Conservation (phyloP, 345 rosid species). For the Eucalyptus regnans region DNA sequence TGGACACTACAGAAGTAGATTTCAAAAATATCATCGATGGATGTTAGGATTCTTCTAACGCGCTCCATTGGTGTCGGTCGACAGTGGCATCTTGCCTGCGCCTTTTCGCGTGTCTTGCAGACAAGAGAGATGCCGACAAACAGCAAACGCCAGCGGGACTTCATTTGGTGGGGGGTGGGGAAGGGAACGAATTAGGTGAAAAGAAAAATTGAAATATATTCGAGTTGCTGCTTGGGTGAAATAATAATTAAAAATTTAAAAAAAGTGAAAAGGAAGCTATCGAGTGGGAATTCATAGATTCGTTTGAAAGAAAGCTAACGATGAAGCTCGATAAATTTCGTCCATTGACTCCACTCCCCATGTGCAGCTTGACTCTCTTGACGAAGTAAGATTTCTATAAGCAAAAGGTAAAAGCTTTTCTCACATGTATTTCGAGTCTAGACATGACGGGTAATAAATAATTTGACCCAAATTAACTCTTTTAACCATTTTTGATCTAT, state of each 20-base stretch:
- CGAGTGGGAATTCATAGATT: background rate
- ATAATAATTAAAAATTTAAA: fast-evolving
- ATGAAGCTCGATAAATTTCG: background rate
- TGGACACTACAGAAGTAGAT: background rate
- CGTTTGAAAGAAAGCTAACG: background rate
- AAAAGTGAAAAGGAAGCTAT: background rate
- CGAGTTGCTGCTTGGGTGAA: background rate
- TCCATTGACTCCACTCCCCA: background rate
- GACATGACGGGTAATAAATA: background rate
- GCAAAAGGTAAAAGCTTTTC: background rate
- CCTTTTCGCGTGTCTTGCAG: background rate
- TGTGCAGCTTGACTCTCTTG: background rate
- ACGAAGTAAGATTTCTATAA: background rate
- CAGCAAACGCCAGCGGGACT: background rate
- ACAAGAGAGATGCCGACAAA: background rate
- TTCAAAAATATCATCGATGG: background rate
- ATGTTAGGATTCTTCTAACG: background rate
- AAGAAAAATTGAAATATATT: background rate
- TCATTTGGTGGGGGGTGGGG: background rate
- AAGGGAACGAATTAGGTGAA: background rate
- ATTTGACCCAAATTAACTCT: background rate
- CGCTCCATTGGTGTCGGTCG: background rate
- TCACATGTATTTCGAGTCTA: background rate
- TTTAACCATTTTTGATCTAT: too few relatives aligned
- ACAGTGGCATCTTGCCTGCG: background rate